Evolutionary conservation across 805 yeast genomes (phyloP), one percentile per base, ranked within the genome.

Genomic region (Lipomyces chichibuensis): DNA sequence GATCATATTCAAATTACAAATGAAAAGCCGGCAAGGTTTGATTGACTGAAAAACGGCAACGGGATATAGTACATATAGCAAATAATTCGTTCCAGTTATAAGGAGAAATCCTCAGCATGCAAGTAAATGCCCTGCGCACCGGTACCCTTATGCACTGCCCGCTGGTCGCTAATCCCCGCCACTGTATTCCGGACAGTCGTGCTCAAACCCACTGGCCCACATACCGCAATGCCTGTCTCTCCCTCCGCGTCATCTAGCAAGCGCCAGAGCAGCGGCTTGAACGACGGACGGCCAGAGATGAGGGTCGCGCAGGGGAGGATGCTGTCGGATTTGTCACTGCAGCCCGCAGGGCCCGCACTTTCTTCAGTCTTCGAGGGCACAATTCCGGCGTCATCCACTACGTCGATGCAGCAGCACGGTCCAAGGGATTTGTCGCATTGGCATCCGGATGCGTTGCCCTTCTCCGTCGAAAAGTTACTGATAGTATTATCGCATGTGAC

Each of bases 41-140:
- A 29, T 4, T 27, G 7, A 29, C 32, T 29, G 32, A 29, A 29
- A 29, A 29, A 4, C 6, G 32, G 32, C 7, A 5, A 29, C 32
- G 32, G 5, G 32, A n/a, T 29, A 29, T 29, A 29, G 4, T 29
- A 29, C 32, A 29, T 29, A 29, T 29, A 29, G 32, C 32, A 29
- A 5, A 29, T 29, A 6, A 29, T 29, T 29, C 32, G 7, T 29
- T 7, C 32, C 32, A 29, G 32, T 37, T 14, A 37, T 5, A 37
- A 37, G 13, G 39, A 52, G 57, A 64, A 64, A 17, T 43, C 23
- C 66, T 64, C 67, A 27, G 56, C 35, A 35, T 66, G 69, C 14
- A 67, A 55, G 35, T 67, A 67, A 8, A 67, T 65, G 25, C 71
- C 71, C 20, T 67, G 72, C 37, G 71, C 73, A 11, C 71, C 71